Percentiles rank a stretch among this genome's conserved stretches.
Evolutionary conservation across 108 stramenopile species (phyloP).

Genomic region (Skeletonema grethae): DNA sequence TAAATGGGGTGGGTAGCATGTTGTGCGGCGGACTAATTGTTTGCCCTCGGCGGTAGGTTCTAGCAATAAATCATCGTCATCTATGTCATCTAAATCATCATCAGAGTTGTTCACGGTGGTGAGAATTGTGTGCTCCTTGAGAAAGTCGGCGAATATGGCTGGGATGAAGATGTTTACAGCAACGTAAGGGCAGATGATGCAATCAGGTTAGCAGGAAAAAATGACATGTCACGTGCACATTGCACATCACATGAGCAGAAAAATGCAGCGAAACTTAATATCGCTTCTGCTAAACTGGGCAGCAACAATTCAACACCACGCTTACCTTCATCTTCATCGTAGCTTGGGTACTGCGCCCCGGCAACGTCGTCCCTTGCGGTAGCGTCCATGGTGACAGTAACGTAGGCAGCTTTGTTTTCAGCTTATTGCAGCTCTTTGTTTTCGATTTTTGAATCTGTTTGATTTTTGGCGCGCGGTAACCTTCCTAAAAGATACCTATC

Average conservation of each 20-base stretch:
- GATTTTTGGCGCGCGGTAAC: no score
- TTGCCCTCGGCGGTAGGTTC: constrained; percentile 64
- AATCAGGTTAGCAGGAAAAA: background rate
- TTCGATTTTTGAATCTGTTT: no score
- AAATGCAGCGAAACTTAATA: background rate
- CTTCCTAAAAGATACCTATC: no score
- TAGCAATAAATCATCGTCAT: constrained; percentile 52
- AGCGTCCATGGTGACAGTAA: background rate
- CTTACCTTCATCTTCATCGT: constrained; percentile 54
- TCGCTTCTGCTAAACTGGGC: background rate
- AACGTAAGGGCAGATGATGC: background rate
- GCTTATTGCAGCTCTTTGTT: no score
- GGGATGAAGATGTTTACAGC: background rate
- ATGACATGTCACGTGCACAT: constrained; percentile 5
- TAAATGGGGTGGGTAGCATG: constrained; percentile 70
- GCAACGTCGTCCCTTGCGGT: constrained; percentile 9
- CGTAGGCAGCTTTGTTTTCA: no score
- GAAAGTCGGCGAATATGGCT: constrained; percentile 64
- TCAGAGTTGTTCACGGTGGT: constrained; percentile 31
- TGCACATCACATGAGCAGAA: constrained; percentile 1
- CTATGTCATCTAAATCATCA: constrained; percentile 41
- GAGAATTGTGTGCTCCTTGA: constrained; percentile 72
- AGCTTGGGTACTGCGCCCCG: constrained; percentile 47
- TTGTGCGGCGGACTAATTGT: constrained; percentile 52
- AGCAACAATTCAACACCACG: background rate